These are phyloP conservation scores for Alternaria sp. DNA, from an alignment of 2,329 filamentous ascomycete genomes.

Conservation along the genomic window DNA sequence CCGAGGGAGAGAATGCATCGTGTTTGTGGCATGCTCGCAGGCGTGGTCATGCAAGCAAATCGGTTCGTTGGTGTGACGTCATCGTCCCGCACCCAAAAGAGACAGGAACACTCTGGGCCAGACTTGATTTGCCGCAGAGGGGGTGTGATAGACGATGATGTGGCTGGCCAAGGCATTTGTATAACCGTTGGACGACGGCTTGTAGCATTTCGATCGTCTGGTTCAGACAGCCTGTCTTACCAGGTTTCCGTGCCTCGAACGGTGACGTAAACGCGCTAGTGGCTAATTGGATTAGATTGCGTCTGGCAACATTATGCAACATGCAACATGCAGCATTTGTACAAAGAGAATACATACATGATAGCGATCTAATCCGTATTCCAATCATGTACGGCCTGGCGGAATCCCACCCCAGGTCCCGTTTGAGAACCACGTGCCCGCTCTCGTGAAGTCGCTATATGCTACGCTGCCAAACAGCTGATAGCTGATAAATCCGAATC, in stretches of 20 bases:
- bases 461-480: slow-evolving; percentile 38
- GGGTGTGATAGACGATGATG: not conserved
- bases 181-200: not conserved
- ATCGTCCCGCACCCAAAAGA: slow-evolving; percentile 14
- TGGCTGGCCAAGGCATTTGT: slow-evolving; percentile 2
- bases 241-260: slow-evolving; percentile 8
- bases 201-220: slow-evolving; percentile 4
- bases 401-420: slow-evolving; percentile 44
- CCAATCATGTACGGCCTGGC: slow-evolving; percentile 19
- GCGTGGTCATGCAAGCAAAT: slow-evolving; percentile 15
- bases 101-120: slow-evolving; percentile 9
- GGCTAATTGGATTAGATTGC: not conserved
- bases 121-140: not conserved
- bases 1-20: slow-evolving; percentile 8
- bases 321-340: not conserved
- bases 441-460: slow-evolving; percentile 48
- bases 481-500: slow-evolving; percentile 48
- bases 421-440: slow-evolving; percentile 45
- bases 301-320: not conserved
- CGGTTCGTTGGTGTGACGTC: slow-evolving; percentile 27
- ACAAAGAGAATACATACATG: not conserved
- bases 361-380: not conserved
- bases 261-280: slow-evolving; percentile 14
- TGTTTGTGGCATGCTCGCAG: slow-evolving; percentile 8
- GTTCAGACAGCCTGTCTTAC: slow-evolving; percentile 1